Evolutionary conservation across 2,329 filamentous ascomycete genomes (phyloP), one percentile per base, ranked within the genome.

Genomic region (Passalora sequoiae): DNA sequence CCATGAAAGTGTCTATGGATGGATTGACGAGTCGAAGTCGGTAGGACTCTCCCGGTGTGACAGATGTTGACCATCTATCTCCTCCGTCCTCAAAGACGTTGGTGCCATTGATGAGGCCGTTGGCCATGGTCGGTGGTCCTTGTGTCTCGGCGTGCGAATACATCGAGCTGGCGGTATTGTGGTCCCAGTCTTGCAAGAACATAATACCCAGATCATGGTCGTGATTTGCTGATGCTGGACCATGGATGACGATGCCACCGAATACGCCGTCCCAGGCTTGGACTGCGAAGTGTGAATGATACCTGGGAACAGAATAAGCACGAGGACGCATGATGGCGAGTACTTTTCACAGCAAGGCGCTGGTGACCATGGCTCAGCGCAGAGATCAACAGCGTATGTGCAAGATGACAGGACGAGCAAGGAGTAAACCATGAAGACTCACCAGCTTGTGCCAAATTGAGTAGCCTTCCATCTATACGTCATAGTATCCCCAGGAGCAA

Each of bases 211-310:
- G 66, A 54, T 85, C 81, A 33, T 74, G 67, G 46, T 84, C 78
- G 51, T 81, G 82, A 51, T 77, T 69, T 9, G 70, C 66, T 3
- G 73, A 72, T 0, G 71, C 68, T 0, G 78, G 79, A 0, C 78
- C 79, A 43, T 80, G 71, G 51, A 83, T 78, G 16, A 81, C 61
- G 21, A 84, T 74, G 4, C 69, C 70, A 0, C 80, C 81, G 22
- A 75, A 68, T 1, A 81, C 61, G 1, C 81, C 81, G 38, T 80
- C 69, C 8, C 72, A 66, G 51, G 77, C 73, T 55, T 74, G 71
- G 7, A 65, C 60, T 2, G 66, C 65, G 50, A 75, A 75, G 56
- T 82, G 78, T 1, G 72, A 76, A 57, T 83, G 79, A 40, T 81
- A n/a, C n/a, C n/a, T n/a, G n/a, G n/a, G n/a, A n/a, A n/a, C n/a